These are phyloP conservation scores for Aegilops umbellulata DNA, from an alignment of 176 grass and related monocot species.

Conservation along the genomic window DNA sequence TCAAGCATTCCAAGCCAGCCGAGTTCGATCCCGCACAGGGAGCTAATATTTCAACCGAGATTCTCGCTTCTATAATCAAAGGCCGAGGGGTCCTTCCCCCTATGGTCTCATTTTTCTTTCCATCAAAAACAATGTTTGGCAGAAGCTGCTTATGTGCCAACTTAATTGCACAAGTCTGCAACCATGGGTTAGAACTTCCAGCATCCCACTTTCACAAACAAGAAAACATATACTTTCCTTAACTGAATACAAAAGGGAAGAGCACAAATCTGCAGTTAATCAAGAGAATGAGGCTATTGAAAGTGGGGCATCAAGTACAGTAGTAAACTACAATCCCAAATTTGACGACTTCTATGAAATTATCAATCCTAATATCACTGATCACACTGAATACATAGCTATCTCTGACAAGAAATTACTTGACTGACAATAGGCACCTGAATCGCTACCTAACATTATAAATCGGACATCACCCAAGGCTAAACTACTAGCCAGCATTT, in stretches of 20 bases:
- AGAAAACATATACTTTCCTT: neutral
- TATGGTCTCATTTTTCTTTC: neutral
- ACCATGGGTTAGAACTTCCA: neutral
- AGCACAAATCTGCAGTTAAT: conserved; percentile 12
- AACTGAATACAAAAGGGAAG: neutral
- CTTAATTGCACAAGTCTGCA: neutral
- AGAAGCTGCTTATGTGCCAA: conserved; percentile 9
- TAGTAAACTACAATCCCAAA: neutral
- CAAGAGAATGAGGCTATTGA: neutral
- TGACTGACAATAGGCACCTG: neutral
- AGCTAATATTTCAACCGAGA: neutral
- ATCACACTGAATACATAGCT: neutral
- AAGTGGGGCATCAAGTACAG: neutral
- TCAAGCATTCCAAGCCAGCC: neutral
- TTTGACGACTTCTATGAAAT: neutral
- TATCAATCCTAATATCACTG: neutral
- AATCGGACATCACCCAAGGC: neutral
- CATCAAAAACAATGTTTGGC: neutral
- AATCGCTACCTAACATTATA: neutral
- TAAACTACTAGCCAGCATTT: neutral
- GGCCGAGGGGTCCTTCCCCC: neutral
- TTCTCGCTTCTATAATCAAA: neutral
- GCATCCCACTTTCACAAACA: neutral
- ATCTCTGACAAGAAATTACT: neutral
- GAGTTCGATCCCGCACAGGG: neutral